A percentile compares a stretch with the other conserved stretches of the same genome.
These are phyloP conservation scores for Talaromyces nanjingensis DNA, from an alignment of 495 filamentous ascomycete genomes.

Conservation along the genomic window DNA sequence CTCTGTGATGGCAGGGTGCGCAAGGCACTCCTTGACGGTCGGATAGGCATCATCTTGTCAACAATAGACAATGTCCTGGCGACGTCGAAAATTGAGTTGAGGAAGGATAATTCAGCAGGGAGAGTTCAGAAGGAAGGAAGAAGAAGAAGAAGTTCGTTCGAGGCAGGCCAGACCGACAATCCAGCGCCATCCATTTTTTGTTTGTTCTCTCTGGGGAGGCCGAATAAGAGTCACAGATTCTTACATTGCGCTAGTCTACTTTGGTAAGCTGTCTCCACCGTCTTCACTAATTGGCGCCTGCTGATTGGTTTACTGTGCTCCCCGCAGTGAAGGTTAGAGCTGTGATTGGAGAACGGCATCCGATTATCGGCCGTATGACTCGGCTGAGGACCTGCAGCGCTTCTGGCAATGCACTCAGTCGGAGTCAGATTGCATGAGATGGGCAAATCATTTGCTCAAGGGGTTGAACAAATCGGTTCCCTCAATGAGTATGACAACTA, in stretches of 20 bases:
- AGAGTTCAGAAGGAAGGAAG: slow-evolving; percentile 16
- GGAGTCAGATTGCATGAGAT: background rate
- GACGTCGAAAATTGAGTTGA: slow-evolving; percentile 11
- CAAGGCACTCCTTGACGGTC: slow-evolving; percentile 42
- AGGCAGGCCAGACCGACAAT: slow-evolving; percentile 15
- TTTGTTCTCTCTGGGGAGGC: background rate
- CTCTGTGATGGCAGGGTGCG: slow-evolving; percentile 38
- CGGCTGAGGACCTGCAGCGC: background rate
- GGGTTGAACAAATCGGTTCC: background rate
- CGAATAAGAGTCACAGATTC: background rate
- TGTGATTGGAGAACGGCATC: slow-evolving; percentile 6
- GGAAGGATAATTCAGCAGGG: background rate
- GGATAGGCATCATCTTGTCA: slow-evolving; percentile 40
- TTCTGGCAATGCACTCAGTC: background rate
- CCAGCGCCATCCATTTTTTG: background rate
- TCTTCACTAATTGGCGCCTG: background rate
- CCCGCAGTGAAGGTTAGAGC: background rate
- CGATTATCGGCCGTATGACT: slow-evolving; percentile 11
- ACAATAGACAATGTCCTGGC: slow-evolving; percentile 29
- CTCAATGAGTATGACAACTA: too few relatives aligned
- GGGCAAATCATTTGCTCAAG: background rate
- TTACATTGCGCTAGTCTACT: background rate
- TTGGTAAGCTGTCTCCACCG: background rate
- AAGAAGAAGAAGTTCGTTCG: slow-evolving; percentile 15
- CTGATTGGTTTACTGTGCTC: background rate